Conservation (phyloP, 257 asterid species). For the Rehmannia glutinosa region DNA sequence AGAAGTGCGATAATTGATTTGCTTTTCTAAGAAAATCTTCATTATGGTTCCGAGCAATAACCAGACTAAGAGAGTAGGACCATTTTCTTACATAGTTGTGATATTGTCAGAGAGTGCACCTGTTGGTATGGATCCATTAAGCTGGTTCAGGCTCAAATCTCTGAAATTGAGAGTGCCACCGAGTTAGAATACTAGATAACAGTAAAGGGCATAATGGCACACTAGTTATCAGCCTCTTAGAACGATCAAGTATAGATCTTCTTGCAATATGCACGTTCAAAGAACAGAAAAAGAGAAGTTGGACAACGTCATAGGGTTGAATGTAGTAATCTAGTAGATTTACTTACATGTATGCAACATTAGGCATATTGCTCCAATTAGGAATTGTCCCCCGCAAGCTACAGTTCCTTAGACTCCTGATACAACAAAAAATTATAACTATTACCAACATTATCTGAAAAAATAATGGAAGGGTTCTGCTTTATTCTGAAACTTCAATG, state of each 20-base stretch:
- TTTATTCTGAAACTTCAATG: background rate
- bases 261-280: no score
- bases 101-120: constrained; percentile 55
- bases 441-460: constrained; percentile 10
- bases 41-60: no score
- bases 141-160: constrained; percentile 81
- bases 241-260: no score
- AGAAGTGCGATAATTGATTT: no score
- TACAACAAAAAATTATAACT: constrained; percentile 21
- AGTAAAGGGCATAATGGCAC: no score
- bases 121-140: constrained; percentile 66
- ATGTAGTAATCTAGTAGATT: no score
- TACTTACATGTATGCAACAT: constrained; percentile 76
- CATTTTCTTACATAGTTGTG: constrained; percentile 96
- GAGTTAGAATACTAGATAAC: no score
- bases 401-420: constrained; percentile 99
- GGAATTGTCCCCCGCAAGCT: constrained; percentile 84
- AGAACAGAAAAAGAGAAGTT: no score
- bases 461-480: background rate
- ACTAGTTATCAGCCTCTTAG: no score
- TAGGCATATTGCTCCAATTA: constrained; percentile 58
- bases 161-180: constrained; percentile 46
- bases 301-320: no score
- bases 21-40: no score
- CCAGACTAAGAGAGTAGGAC: no score